Base-by-base conservation (phyloP, 768 basidiomycete species). In the Imleria badia region DNA sequence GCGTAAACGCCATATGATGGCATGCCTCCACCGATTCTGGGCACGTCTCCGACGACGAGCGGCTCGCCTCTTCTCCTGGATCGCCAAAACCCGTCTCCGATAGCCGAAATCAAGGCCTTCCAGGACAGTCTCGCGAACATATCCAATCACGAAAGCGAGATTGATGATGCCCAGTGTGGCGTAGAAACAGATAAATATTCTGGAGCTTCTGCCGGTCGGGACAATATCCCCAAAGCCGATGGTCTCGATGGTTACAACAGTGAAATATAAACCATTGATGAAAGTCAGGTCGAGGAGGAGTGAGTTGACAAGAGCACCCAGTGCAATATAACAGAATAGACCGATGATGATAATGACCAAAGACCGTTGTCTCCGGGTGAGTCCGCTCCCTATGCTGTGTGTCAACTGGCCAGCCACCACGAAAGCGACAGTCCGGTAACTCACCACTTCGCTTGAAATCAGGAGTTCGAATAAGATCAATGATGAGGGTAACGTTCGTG, bases 271-370 rank as follows among this genome's bases (percentile, higher is more conserved):
- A 1, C 83, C 85, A 64, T 90, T 75, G 60, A 91, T 78, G 66
- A 89, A 94, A 19, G 75, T 68, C 31, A 89, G 76, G 5, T 77
- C 50, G 22, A 75, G 62, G 41, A 86, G 68, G 53, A 82, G 68
- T 1, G 81, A 73, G 63, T 83, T 79, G 45, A 82, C 69, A 14
- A 90, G 74, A 0, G 86, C 81, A 6, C 91, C 92, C 11, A 94
- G 62, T 0, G 86, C 88, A 55, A 93, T 76, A 66, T 91, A 93
- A 54, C 76, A 75, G 22, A 94, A 76, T 2, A 94, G 73, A 15
- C 85, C 65, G 60, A 94, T 94, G 52, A 88, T 82, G 34, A 89
- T 81, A 54, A 94, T 86, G 31, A 87, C 81, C n/a, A 94, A 79
- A 1, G 84, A 81, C 5, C 91, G 81, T 61, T 94, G 92, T 64